These are phyloP conservation scores for Fomitopsis palustris DNA, from an alignment of 1,284 basidiomycete species.

Conservation along the genomic window DNA sequence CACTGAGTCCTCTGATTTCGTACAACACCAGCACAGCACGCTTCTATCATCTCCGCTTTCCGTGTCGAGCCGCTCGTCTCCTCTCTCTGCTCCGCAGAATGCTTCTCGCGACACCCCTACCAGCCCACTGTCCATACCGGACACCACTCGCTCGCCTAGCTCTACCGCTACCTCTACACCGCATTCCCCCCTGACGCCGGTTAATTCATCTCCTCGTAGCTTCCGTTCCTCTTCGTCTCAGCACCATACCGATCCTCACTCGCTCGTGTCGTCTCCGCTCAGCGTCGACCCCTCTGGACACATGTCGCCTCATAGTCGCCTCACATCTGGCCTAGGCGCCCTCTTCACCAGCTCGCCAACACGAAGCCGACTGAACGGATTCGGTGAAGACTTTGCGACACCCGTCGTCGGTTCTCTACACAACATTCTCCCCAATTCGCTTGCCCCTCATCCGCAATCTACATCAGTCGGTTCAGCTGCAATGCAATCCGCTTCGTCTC, in stretches of 20 bases:
- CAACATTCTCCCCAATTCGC: not conserved
- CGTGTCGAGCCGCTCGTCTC: not conserved
- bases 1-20: not conserved
- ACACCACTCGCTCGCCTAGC: constrained; percentile 1
- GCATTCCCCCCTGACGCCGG: not conserved
- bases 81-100: not conserved
- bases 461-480: not conserved
- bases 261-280: not conserved
- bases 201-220: not conserved
- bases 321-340: not conserved
- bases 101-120: not conserved
- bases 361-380: not conserved
- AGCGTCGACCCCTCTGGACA: not conserved
- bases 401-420: not conserved
- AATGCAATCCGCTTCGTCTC: not conserved
- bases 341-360: not conserved
- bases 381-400: not conserved
- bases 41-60: not conserved
- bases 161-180: not conserved
- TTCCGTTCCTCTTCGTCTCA: not conserved
- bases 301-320: not conserved
- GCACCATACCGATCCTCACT: not conserved
- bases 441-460: not conserved
- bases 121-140: not conserved
- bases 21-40: not conserved